Base-by-base conservation (phyloP, 179 eudicot genomes). In the Spinacia oleracea region DNA sequence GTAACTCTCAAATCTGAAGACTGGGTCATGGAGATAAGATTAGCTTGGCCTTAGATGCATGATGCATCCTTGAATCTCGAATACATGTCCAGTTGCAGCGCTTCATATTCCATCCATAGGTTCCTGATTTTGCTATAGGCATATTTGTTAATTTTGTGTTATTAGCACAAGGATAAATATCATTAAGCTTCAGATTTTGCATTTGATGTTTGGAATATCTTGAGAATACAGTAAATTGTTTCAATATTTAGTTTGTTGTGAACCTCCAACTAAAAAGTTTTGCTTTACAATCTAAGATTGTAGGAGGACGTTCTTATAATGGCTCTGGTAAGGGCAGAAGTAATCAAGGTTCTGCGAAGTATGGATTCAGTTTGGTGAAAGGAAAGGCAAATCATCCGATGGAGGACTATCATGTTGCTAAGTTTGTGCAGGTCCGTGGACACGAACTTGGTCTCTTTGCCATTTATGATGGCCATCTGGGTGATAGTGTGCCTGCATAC, bases 371-470 rank as follows among this genome's bases (percentile, higher is more conserved):
- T 84, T 85, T 93, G 72, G 88, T 89, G 55, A 93, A 93, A 81
- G 97, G 96, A 73, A 93, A 93, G 80, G 94, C 97, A 55, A 93
- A 85, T 77, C 97, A 93, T 84, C 96, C 97, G 1, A 93, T 93
- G 97, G 97, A 93, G 81, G 97, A 93, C 87, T 93, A 68, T 87
- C 94, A 91, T 83, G 97, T 93, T 72, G 91, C 97, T 77, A 91
- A 93, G 78, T 90, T 90, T 84, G 80, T 83, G 62, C 88, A 81
- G 25, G n/a, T 58, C 59, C 80, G 74, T 10, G 94, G 91, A 43
- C 91, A 76, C 20, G 97, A 91, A 73, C 88, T 93, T 76, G 98
- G 98, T 35, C 94, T 93, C 45, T 93, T 93, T 60, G 98, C 94
- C 79, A 93, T 93, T 23, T 93, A 80, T 83, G 98, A 93, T 77